phyloP scores from a whole-genome alignment of 371 early-diverging fungal species.

The Saksenaea vasiformis region DNA sequence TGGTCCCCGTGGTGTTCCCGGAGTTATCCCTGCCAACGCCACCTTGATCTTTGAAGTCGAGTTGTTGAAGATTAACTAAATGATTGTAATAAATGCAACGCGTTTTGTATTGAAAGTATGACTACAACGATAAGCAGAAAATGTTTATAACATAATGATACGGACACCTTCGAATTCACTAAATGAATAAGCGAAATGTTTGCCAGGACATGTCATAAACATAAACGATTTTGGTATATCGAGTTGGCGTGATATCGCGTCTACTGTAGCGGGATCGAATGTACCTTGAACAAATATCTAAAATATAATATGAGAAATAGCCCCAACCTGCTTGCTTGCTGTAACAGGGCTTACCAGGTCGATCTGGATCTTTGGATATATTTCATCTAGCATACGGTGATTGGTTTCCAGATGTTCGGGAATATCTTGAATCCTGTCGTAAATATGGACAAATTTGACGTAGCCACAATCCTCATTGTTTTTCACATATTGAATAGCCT shows the following conservation, averaged over 20 bases:
- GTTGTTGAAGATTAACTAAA: slow-evolving; percentile 82
- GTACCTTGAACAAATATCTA: slow-evolving; percentile 46
- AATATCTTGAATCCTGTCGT: slow-evolving; percentile 33
- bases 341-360: slow-evolving; percentile 33
- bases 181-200: slow-evolving; percentile 33
- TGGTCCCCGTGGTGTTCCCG: slow-evolving; percentile 66
- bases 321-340: too few relatives aligned
- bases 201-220: slow-evolving; percentile 52
- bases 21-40: slow-evolving; percentile 81
- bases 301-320: background rate
- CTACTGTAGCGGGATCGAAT: slow-evolving; percentile 49
- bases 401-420: slow-evolving; percentile 44
- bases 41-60: slow-evolving; percentile 82
- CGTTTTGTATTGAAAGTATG: background rate
- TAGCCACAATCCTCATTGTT: slow-evolving; percentile 49
- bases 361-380: slow-evolving; percentile 56
- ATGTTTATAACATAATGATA: slow-evolving; percentile 43
- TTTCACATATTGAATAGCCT: slow-evolving; percentile 55
- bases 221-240: slow-evolving; percentile 44
- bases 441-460: slow-evolving; percentile 52
- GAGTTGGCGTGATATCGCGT: slow-evolving; percentile 44
- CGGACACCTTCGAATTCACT: slow-evolving; percentile 50
- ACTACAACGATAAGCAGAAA: slow-evolving; percentile 5
- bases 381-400: slow-evolving; percentile 47
- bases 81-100: background rate